Evolutionary conservation across 768 basidiomycete species (phyloP).

Genomic region (Lactarius indigo): DNA sequence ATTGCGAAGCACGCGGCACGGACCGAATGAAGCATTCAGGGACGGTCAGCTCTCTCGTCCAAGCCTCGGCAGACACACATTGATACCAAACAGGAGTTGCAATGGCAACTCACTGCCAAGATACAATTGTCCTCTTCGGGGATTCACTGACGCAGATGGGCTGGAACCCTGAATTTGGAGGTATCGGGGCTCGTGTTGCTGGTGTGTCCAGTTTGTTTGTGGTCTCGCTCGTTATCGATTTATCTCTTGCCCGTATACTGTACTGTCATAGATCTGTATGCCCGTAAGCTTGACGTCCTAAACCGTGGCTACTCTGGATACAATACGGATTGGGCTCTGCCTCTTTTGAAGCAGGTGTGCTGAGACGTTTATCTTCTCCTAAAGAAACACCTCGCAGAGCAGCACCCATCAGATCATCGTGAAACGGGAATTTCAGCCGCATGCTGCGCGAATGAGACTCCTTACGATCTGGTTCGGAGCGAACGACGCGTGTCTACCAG

Average conservation of each 20-base stretch:
- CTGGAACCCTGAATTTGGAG: conserved; percentile 50
- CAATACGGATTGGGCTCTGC: conserved; percentile 82
- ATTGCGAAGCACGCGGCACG: neutral
- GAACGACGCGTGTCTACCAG: conserved; percentile 75
- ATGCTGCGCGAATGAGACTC: conserved; percentile 61
- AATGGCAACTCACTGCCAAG: conserved; percentile 60
- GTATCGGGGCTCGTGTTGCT: conserved; percentile 66
- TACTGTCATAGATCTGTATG: conserved; percentile 57
- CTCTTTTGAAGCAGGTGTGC: conserved; percentile 70
- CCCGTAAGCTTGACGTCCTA: conserved; percentile 77
- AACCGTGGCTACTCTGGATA: conserved; percentile 86
- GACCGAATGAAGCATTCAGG: neutral
- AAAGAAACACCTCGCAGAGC: neutral
- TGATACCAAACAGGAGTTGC: neutral
- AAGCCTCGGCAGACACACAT: neutral
- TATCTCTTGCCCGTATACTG: neutral
- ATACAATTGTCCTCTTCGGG: conserved; percentile 71
- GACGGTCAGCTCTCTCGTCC: too few relatives aligned
- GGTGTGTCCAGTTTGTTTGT: conserved; percentile 40
- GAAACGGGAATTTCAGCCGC: conserved; percentile 42
- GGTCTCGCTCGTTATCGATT: conserved; percentile 3
- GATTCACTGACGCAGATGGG: conserved; percentile 76
- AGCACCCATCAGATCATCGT: conserved; percentile 50
- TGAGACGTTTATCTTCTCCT: neutral
- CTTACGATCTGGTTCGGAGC: conserved; percentile 87